Conservation (phyloP, 345 rosid genomes). For the Anacardium occidentale region DNA sequence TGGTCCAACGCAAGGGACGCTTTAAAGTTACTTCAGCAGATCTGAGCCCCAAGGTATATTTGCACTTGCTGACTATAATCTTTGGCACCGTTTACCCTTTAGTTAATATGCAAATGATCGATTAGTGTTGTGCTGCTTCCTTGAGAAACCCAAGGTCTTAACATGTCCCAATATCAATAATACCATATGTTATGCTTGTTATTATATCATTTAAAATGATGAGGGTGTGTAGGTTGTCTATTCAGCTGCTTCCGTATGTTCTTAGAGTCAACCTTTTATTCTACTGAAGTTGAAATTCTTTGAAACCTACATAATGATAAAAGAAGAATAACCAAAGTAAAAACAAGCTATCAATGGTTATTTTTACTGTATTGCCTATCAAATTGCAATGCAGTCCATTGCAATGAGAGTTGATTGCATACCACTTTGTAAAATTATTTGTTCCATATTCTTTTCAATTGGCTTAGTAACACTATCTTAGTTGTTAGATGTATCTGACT, state of each 20-base stretch:
- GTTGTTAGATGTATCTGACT: neutral
- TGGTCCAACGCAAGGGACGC: constrained; percentile 83
- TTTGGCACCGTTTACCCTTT: constrained; percentile 12
- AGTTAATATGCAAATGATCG: neutral
- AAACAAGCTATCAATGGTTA: neutral
- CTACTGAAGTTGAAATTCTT: neutral
- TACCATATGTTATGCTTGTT: no score
- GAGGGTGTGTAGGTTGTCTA: neutral
- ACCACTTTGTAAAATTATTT: neutral
- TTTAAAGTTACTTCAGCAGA: constrained; percentile 85
- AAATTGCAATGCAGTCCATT: neutral
- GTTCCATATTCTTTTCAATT: neutral
- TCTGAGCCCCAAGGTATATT: constrained; percentile 79
- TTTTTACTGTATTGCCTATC: neutral
- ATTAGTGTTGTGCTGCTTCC: neutral
- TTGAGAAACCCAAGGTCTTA: neutral
- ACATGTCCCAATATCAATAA: neutral
- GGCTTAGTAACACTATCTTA: neutral
- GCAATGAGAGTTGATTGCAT: neutral
- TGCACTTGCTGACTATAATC: constrained; percentile 10
- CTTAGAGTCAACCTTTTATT: neutral
- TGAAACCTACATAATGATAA: neutral
- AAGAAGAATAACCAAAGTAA: neutral
- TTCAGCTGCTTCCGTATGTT: no score
- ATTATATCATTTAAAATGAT: neutral